Evolutionary conservation across 1,139 yeast genomes (phyloP), one percentile per base, ranked within the genome.

Genomic region (Suhomyces bribrorum): DNA sequence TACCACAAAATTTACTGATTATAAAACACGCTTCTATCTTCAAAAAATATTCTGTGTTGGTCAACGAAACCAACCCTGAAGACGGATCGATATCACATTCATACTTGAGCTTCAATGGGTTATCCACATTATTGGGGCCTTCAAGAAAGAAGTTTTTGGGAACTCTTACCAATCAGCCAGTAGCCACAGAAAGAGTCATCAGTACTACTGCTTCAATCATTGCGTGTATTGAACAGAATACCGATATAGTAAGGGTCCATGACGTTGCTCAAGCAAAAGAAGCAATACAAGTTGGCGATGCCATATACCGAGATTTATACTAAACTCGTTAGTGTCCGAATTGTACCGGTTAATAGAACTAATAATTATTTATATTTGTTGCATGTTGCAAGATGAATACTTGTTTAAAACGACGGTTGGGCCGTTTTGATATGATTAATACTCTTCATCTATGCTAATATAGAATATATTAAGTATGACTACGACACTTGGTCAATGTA

Each of bases 71-170:
- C 31, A 26, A 70, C 65, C 43, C 47, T 5, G 7, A 17, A 2
- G 30, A 29, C 18, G 52, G 49, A 18, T 39, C 47, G 12, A 44
- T 48, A n/a, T 57, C 52, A 29, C 58, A 50, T 31, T 51, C 53
- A 5, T 77, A 68, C 49, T 40, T 68, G 4, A 62, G 73, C 40
- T 75, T 77, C 47, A 67, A 69, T 37, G 72, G 77, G 3, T 56
- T 85, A 38, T 86, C 96, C 1, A 69, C 87, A 45, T 66, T 92
- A 33, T 60, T 90, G 12, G 98, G 97, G 0, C 85, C 97, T 0
- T 86, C 96, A 17, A 73, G 97, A 48, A 92, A 92, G 70, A 73
- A 77, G 53, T 92, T 92, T 54, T 79, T 92, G 52, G 97, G 96
- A 1, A 73, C 77, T 0, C 63, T 88, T 20, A 83, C 90, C 0